Percentiles rank a stretch among this genome's conserved stretches.
These are phyloP conservation scores for Ampelocalamus luodianensis DNA, from an alignment of 176 grass and related monocot species.

Conservation along the genomic window DNA sequence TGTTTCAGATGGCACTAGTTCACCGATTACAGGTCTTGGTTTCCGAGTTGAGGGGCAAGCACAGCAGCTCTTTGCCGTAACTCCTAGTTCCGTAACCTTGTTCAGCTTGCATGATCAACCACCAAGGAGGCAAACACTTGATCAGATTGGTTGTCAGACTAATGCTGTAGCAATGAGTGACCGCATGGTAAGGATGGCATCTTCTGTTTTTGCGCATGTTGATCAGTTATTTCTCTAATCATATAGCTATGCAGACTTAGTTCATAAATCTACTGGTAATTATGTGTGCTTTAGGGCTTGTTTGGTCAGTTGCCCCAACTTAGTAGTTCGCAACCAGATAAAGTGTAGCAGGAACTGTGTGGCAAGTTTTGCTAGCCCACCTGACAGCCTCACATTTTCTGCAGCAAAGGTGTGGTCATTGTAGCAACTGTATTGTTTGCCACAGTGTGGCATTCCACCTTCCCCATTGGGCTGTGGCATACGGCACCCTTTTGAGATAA, in stretches of 20 bases:
- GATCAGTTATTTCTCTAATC: slow-evolving; percentile 14
- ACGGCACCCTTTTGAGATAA: not conserved
- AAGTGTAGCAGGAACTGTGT: not conserved
- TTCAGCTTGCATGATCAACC: slow-evolving; percentile 89
- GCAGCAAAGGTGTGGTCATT: not conserved
- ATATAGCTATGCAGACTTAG: slow-evolving; percentile 11
- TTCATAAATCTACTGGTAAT: slow-evolving; percentile 23
- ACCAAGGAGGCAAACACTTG: slow-evolving; percentile 78
- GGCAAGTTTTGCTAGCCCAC: slow-evolving; percentile 4
- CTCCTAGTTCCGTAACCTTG: slow-evolving; percentile 69
- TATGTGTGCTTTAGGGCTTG: slow-evolving; percentile 23
- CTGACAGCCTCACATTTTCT: slow-evolving; percentile 1
- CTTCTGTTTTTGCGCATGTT: slow-evolving; percentile 26
- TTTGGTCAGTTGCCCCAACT: slow-evolving; percentile 10
- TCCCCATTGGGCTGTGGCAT: not conserved
- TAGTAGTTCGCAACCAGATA: not conserved
- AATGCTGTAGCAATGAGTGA: slow-evolving; percentile 92
- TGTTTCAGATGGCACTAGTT: slow-evolving; percentile 47
- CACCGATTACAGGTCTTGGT: slow-evolving; percentile 75
- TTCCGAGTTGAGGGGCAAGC: slow-evolving; percentile 82
- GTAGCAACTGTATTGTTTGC: not conserved
- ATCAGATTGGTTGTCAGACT: slow-evolving; percentile 80
- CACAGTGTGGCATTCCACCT: not conserved
- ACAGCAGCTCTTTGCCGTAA: slow-evolving; percentile 85
- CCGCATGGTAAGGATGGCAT: slow-evolving; percentile 65